Evolutionary conservation across 352 stramenopile genomes (phyloP).

Genomic region (Globisporangium orthogonon): DNA sequence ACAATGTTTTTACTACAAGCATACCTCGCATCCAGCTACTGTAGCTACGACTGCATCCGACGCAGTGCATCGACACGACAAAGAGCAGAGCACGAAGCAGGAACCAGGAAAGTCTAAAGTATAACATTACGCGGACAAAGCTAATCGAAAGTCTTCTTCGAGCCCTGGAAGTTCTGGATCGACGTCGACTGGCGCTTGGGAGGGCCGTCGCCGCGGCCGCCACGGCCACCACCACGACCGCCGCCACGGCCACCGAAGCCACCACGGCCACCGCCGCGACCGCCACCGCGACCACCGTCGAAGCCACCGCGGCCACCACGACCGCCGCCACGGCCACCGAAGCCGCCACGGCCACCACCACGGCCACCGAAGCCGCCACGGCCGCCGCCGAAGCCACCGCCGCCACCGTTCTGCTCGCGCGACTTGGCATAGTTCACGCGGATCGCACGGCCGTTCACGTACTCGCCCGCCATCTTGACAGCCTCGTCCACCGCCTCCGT

Average conservation of each 20-base stretch:
- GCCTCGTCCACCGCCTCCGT: constrained; percentile 91
- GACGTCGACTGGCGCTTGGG: constrained; percentile 81
- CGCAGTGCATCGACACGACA: background rate
- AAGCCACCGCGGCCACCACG: constrained; percentile 36
- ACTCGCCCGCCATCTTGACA: constrained; percentile 88
- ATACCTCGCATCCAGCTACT: no score
- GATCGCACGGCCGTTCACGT: constrained; percentile 91
- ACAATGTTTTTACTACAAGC: no score
- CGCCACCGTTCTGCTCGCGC: constrained; percentile 30
- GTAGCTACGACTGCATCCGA: no score
- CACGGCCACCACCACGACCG: constrained; percentile 38
- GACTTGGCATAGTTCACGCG: constrained; percentile 93
- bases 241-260: constrained; percentile 27
- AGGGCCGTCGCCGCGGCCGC: constrained; percentile 58
- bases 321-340: constrained; percentile 52
- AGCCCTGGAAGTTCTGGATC: constrained; percentile 94
- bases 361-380: constrained; percentile 45
- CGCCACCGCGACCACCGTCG: constrained; percentile 23
- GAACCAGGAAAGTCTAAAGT: constrained; percentile 10
- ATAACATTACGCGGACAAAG: constrained; percentile 12
- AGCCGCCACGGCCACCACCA: constrained; percentile 26
- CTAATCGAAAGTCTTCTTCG: constrained; percentile 97
- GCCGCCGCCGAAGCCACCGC: constrained; percentile 22
- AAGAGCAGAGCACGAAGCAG: background rate
- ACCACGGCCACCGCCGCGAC: constrained; percentile 21